Percentiles rank a stretch among this genome's conserved stretches.
Evolutionary conservation across 331 rosid genomes (phyloP).

Genomic region (Malus hybrid): DNA sequence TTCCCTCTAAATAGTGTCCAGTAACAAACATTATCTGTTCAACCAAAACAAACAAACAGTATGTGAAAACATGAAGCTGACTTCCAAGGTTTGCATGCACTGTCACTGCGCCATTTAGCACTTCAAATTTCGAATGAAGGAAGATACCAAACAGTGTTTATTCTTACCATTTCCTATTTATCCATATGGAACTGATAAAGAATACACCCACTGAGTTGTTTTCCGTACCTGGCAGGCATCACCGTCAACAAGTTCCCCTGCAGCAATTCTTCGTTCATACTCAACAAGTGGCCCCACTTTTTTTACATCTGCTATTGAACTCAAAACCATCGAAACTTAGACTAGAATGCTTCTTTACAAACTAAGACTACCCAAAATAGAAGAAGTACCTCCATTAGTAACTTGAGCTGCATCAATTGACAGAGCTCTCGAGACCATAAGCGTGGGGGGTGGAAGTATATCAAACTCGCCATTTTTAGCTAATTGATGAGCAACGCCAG

Average conservation of each 20-base stretch:
- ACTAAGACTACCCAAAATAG: not conserved
- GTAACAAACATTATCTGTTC: not conserved
- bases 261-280: conserved; percentile 76
- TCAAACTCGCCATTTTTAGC: conserved; percentile 23
- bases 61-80: not conserved
- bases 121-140: not conserved
- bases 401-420: conserved; percentile 40
- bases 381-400: conserved; percentile 50
- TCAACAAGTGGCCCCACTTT: conserved; percentile 86
- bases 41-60: not conserved
- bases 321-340: conserved; percentile 3
- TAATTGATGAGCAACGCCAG: conserved; percentile 27
- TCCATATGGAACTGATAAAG: not conserved
- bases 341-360: not conserved
- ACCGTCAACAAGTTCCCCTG: conserved; percentile 80
- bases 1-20: not conserved
- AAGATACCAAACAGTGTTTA: not conserved
- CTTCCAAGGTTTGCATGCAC: not conserved
- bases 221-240: conserved; percentile 74
- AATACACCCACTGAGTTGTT: not conserved
- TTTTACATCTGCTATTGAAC: conserved; percentile 32
- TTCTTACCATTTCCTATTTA: not conserved
- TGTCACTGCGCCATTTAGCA: not conserved
- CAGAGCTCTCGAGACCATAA: conserved; percentile 39
- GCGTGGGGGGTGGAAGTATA: conserved; percentile 12